These are phyloP conservation scores for Leccinum disarticulatum DNA, from an alignment of 768 basidiomycete species.

Conservation along the genomic window DNA sequence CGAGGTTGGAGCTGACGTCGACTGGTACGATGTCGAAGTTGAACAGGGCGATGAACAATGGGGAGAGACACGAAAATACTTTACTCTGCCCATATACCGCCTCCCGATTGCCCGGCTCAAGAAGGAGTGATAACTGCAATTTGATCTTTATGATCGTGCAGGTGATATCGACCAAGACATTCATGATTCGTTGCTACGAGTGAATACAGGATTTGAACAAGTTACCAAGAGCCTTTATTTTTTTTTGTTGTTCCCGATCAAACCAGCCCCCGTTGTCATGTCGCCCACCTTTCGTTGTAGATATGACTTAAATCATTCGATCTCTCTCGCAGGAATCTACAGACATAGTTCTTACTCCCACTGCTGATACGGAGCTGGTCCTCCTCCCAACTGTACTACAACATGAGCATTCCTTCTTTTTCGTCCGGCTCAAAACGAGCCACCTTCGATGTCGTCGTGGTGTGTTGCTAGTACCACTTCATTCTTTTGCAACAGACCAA, in stretches of 20 bases:
- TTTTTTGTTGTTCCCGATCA: constrained; percentile 10
- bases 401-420: constrained; percentile 17
- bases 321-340: constrained; percentile 1
- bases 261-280: constrained; percentile 19
- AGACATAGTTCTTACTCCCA: neutral
- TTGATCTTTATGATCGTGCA: neutral
- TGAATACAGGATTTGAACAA: neutral
- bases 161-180: neutral
- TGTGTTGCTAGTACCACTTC: constrained; percentile 10
- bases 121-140: constrained; percentile 9
- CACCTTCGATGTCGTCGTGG: constrained; percentile 26
- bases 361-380: constrained; percentile 19
- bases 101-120: constrained; percentile 53
- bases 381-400: constrained; percentile 5
- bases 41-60: constrained; percentile 59
- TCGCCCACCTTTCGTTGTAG: constrained; percentile 4
- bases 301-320: neutral
- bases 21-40: constrained; percentile 84
- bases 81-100: constrained; percentile 72
- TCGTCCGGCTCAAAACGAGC: constrained; percentile 11
- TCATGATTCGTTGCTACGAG: neutral
- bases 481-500: neutral
- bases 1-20: constrained; percentile 74
- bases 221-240: neutral
- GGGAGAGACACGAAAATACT: constrained; percentile 77